Evolutionary conservation across 352 stramenopile genomes (phyloP).

Genomic region (Blastocystis sp.): DNA sequence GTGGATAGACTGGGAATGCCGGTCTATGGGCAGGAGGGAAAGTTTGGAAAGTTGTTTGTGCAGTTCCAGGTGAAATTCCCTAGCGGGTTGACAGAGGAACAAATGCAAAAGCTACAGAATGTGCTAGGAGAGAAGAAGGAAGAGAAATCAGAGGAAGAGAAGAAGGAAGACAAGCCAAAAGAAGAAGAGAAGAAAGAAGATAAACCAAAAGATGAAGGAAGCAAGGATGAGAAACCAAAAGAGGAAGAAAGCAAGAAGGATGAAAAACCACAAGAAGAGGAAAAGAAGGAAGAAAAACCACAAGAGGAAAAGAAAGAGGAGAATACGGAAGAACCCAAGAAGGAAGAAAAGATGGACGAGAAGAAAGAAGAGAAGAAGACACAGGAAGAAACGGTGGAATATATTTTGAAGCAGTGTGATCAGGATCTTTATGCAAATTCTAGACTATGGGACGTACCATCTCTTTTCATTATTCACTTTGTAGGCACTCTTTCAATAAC

Average conservation of each 20-base stretch:
- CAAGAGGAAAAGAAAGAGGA: neutral
- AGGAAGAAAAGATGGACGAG: neutral
- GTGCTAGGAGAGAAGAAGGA: constrained; percentile 20
- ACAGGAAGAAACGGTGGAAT: neutral
- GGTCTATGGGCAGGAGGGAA: constrained; percentile 5
- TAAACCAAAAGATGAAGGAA: neutral
- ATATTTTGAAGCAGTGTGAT: constrained; percentile 30
- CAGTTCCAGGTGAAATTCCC: constrained; percentile 40
- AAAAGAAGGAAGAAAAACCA: neutral
- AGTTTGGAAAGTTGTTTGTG: constrained; percentile 49
- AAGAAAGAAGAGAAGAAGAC: neutral
- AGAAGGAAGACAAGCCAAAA: constrained; percentile 38
- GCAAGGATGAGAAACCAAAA: constrained; percentile 17
- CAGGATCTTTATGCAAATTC: constrained; percentile 33
- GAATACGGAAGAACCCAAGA: neutral
- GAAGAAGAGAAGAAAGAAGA: neutral
- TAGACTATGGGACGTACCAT: constrained; percentile 42
- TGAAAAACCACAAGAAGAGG: constrained; percentile 6
- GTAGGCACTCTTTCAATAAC: constrained; percentile 52
- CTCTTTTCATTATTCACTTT: neutral
- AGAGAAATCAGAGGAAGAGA: neutral
- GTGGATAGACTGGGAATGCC: constrained; percentile 58
- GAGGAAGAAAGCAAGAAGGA: constrained; percentile 7
- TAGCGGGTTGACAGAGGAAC: neutral
- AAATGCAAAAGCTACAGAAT: constrained; percentile 4